A percentile compares a stretch with the other conserved stretches of the same genome.
These are phyloP conservation scores for Pythium phragmiticola DNA, from an alignment of 352 stramenopile species.

Conservation along the genomic window DNA sequence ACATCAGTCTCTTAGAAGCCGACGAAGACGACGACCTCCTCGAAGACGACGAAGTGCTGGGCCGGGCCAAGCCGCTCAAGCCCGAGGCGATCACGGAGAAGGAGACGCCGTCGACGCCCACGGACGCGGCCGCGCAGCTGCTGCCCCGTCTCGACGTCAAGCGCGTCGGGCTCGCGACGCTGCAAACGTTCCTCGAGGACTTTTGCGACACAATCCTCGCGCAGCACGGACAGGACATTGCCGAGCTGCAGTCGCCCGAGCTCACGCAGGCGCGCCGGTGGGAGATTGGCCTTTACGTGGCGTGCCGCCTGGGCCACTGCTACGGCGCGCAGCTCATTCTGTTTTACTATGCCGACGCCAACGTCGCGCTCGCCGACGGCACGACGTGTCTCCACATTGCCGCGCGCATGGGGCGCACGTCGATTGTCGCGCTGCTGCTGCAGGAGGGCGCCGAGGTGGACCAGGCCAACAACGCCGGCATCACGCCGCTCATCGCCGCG, in stretches of 20 bases:
- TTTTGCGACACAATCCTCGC: conserved; percentile 68
- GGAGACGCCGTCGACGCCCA: not conserved
- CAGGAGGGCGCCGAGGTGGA: conserved; percentile 69
- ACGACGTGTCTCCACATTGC: conserved; percentile 76
- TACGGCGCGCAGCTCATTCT: conserved; percentile 75
- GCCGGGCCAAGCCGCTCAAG: conserved; percentile 1
- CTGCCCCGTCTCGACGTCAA: conserved; percentile 61
- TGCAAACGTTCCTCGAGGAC: conserved; percentile 80
- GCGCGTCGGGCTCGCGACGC: conserved; percentile 57
- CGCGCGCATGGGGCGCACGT: conserved; percentile 59
- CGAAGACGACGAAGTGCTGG: conserved; percentile 1
- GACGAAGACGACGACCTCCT: conserved; percentile 12
- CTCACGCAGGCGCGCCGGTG: conserved; percentile 56
- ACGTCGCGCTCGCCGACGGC: conserved; percentile 56
- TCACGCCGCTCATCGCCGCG: conserved; percentile 71
- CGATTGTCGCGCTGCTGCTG: conserved; percentile 63
- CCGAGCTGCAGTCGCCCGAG: conserved; percentile 43
- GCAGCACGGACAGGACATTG: conserved; percentile 65
- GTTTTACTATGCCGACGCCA: conserved; percentile 70
- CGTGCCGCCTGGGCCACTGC: conserved; percentile 67
- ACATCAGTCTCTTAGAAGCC: conserved; percentile 20
- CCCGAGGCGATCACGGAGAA: not conserved
- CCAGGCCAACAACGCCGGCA: conserved; percentile 50
- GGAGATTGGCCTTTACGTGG: conserved; percentile 74
- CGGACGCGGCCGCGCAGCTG: conserved; percentile 6